Evolutionary conservation across 1,139 yeast species (phyloP), one percentile per base, ranked within the genome.

Genomic region (Maudiozyma humilis): DNA sequence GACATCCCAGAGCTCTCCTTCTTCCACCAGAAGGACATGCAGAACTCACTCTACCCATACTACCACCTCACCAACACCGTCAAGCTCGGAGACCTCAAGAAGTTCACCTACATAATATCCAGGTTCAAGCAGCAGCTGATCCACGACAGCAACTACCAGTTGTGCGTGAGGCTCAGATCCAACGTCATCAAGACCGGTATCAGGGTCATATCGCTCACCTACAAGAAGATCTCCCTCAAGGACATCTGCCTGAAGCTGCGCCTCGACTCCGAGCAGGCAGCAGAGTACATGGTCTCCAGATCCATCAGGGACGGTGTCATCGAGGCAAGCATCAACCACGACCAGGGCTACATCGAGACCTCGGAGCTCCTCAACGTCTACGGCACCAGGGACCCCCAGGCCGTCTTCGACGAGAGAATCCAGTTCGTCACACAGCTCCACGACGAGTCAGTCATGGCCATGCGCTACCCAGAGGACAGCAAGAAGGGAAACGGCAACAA

Each of bases 181-280:
- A 93, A 91, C 63, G 99, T 93, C 51, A 91, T 93, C 66, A 93
- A 91, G 68, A 89, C 99, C 0, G 99, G 98, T 58, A 88, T 93
- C 50, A 78, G 98, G 66, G 85, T 87, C 57, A 87, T 93, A 59
- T 86, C 96, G 14, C 72, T 93, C 57, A 80, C 96, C 3, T 93
- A 93, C 69, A 85, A 94, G 46, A 83, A 80, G 62, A 91, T 93
- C 48, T 85, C 96, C 2, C 74, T 93, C 58, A 85, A 84, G 66
- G 98, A 93, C 62, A 77, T 78, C 43, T 93, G 98, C 66, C 76
- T 91, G 59, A 86, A 91, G 62, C 76, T 93, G 59, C 91, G 85
- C 54, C 75, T 93, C 53, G 98, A 91, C 57, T 81, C 91, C 34
- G 99, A 93, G 68, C 91, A 91, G 62, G 82, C 89, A 55, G 95